phyloP scores from a whole-genome alignment of 2,329 filamentous ascomycete genomes.

The Colletotrichum sp. region DNA sequence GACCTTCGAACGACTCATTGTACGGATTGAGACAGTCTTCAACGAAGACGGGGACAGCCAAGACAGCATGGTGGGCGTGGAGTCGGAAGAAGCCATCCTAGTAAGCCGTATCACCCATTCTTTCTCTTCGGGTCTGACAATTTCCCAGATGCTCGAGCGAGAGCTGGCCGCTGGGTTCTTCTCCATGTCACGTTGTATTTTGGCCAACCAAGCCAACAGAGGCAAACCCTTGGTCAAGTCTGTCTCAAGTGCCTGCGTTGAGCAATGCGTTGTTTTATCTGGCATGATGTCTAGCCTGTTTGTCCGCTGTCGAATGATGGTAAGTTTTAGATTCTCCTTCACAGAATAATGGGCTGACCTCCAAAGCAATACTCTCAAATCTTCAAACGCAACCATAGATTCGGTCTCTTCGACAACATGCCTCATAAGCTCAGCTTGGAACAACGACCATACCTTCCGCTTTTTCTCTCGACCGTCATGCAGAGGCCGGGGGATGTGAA shows the following conservation, averaged over 20 bases:
- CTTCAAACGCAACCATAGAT: slow-evolving; percentile 49
- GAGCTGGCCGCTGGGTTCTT: slow-evolving; percentile 53
- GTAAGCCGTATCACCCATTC: slow-evolving; percentile 26
- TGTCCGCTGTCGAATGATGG: slow-evolving; percentile 47
- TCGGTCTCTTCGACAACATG: slow-evolving; percentile 52
- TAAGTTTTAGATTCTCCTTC: slow-evolving; percentile 25
- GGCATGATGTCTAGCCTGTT: slow-evolving; percentile 52
- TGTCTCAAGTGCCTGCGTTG: slow-evolving; percentile 37
- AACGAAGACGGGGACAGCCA: slow-evolving; percentile 43
- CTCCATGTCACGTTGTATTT: slow-evolving; percentile 47
- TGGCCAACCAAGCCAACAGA: slow-evolving; percentile 30
- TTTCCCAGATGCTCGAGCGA: slow-evolving; percentile 48
- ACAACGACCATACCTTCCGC: slow-evolving; percentile 50
- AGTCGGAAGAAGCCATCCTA: slow-evolving; percentile 54
- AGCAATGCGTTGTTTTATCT: slow-evolving; percentile 50
- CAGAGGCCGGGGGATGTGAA: slow-evolving; percentile 48
- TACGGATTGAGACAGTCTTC: slow-evolving; percentile 44
- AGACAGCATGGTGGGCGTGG: slow-evolving; percentile 40
- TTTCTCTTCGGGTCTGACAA: slow-evolving; percentile 1
- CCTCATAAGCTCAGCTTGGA: slow-evolving; percentile 43
- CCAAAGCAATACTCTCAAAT: slow-evolving; percentile 46
- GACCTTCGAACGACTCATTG: slow-evolving; percentile 52
- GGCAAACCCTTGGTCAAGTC: neutral
- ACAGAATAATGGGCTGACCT: slow-evolving; percentile 25
- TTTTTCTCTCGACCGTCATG: slow-evolving; percentile 58